Percentiles rank a stretch among this genome's conserved stretches.
phyloP scores from a whole-genome alignment of 2,329 filamentous ascomycete species.

The Lasiodiplodia citricola region DNA sequence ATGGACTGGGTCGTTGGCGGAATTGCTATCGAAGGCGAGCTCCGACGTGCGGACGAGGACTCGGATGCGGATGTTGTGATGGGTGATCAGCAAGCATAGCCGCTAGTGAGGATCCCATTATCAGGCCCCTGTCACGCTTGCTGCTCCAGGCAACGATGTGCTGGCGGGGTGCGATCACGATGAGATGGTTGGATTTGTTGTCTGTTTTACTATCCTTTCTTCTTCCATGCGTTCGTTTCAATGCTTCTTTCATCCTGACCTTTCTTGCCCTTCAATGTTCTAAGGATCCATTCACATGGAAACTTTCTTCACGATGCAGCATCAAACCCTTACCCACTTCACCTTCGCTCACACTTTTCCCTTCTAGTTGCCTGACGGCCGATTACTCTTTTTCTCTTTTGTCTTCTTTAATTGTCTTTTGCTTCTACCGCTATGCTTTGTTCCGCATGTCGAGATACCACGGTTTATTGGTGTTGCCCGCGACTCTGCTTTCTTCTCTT shows the following conservation, averaged over 20 bases:
- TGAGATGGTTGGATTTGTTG: constrained; percentile 11
- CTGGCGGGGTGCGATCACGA: neutral
- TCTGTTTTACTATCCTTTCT: constrained; percentile 11
- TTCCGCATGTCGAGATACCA: constrained; percentile 27
- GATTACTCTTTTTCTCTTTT: neutral
- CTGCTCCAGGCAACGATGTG: neutral
- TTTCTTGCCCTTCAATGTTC: neutral
- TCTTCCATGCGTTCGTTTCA: constrained; percentile 10
- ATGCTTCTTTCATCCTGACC: neutral
- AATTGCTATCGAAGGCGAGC: constrained; percentile 68
- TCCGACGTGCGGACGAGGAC: constrained; percentile 60
- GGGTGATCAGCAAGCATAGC: constrained; percentile 8
- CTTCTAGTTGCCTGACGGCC: constrained; percentile 2
- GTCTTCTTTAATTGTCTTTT: constrained; percentile 5
- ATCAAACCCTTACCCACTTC: neutral
- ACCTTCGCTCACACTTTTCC: neutral
- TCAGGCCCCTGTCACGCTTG: neutral
- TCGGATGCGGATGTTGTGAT: constrained; percentile 33
- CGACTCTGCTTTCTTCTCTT: neutral
- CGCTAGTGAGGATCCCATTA: constrained; percentile 26
- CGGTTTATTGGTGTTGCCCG: constrained; percentile 18
- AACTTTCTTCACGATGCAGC: neutral
- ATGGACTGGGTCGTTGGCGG: constrained; percentile 78
- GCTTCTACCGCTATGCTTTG: neutral
- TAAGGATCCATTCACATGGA: neutral